Base-by-base conservation (phyloP, 306 rosid genomes). In the Gastrolobium bilobum region DNA sequence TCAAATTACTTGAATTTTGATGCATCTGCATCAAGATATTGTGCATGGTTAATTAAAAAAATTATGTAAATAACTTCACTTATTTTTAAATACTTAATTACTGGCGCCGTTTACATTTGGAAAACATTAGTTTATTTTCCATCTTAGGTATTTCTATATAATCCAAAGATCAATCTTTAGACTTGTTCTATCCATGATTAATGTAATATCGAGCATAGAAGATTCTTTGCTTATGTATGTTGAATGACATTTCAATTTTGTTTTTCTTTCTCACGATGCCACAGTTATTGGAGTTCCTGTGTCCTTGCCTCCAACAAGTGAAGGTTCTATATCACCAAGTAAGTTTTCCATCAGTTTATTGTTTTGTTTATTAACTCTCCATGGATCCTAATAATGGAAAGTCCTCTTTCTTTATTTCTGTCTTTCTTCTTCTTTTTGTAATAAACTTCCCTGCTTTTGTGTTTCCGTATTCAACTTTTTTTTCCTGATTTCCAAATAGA, bases 271-370 rank as follows among this genome's bases (percentile, higher is more conserved):
- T 63, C 26, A 15, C 20, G 8, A 13, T 50, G 29, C 13, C 60
- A 13, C 82, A 86, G 89, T 71, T 51, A 11, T 65, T 30, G 89
- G 89, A 76, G 53, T 75, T 34, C 89, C 89, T 2, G 89, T 86
- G 33, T 79, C 89, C 10, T 50, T 64, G 70, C 75, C 89, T 57
- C 82, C 88, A 78, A 69, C 83, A 40, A 68, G 68, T 73, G 75
- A 54, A 43, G 82, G 47, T 75, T 67, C 84, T 37, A 0, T 26
- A 31, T 39, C 89, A 38, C 82, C 84, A 57, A 48, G 89, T 85
- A 63, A 79, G 76, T 66, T 51, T 50, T 71, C 73, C 40, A 43
- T 29, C 26, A 13, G 0, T 31, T 58, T 70, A 37, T 35, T 33
- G 40, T 35, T 34, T 31, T 33, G 30, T 31, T 7, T 14, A 2